These are phyloP conservation scores for Zea luxurians DNA, from an alignment of 176 grass and related monocot genomes.

Conservation along the genomic window DNA sequence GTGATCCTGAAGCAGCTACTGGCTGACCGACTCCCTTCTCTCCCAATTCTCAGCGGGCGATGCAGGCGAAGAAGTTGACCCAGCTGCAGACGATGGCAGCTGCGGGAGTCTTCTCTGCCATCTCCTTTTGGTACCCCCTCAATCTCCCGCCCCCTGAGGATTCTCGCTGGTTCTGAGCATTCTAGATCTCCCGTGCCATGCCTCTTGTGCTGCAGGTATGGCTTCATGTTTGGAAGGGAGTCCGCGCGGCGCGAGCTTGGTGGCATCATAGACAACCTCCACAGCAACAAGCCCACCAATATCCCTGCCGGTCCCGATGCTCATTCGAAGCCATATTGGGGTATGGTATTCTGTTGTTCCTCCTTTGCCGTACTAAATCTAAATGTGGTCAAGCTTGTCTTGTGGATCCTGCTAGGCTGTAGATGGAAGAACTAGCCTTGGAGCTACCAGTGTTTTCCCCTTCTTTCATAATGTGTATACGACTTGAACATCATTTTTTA, in stretches of 20 bases:
- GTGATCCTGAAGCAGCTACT: constrained; percentile 70
- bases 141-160: neutral
- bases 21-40: neutral
- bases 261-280: constrained; percentile 81
- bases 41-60: constrained; percentile 17
- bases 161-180: neutral
- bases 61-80: constrained; percentile 71
- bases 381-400: constrained; percentile 12
- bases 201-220: constrained; percentile 62
- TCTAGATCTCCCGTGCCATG: neutral
- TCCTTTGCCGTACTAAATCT: neutral
- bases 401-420: neutral
- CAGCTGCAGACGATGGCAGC: constrained; percentile 66
- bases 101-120: constrained; percentile 87
- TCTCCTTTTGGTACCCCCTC: constrained; percentile 71
- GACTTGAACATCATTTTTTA: neutral
- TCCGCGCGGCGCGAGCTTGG: constrained; percentile 86
- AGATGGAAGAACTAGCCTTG: neutral
- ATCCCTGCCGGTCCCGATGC: neutral
- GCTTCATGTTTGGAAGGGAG: constrained; percentile 99
- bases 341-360: neutral
- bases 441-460: neutral
- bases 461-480: neutral
- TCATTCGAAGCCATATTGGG: constrained; percentile 44
- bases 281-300: constrained; percentile 12